Base-by-base conservation (phyloP, 2,329 filamentous ascomycete genomes). In the Colletotrichum sojae region DNA sequence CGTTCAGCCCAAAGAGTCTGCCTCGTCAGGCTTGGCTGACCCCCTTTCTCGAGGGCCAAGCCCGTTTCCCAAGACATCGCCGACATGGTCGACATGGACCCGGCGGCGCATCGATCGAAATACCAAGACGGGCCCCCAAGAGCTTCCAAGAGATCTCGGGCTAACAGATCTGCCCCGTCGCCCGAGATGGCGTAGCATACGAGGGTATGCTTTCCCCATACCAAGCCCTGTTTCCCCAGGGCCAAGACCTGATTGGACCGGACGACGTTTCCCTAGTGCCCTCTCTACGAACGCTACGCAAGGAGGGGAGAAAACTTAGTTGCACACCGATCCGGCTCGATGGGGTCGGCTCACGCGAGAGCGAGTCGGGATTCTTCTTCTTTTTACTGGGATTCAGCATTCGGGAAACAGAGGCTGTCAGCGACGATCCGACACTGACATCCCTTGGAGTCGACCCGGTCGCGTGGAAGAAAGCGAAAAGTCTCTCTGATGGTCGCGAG, bases 41-140 rank as follows among this genome's bases (percentile, higher is more conserved):
- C 51, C 25, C 12, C 22, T 51, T 65, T 46, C 25, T 5, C 31
- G 25, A 51, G 15, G 20, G 54, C 61, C 53, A 69, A 55, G 40
- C 22, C 9, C 49, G 55, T 61, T 61, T 46, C 55, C 55, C 55
- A 59, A 55, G 54, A 55, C 6, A 40, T 52, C 31, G 31, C 10
- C 31, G 31, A 36, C 31, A 36, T 36, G 31, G 31, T 36, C 31
- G 31, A 36, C 31, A 1, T 36, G 31, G 36, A 36, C 20, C 31
- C 22, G 46, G 40, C 48, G 45, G 48, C 48, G 45, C 60, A 59
- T 39, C 53, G 61, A 68, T 68, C 65, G 48, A 49, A 45, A n/a
- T 59, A 65, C 60, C 53, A 64, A 51, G 72, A 67, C 25, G 64
- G 68, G 13, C 40, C 39, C 59, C 65, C 48, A 66, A 74, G 57